A percentile compares a stretch with the other conserved stretches of the same genome.
Evolutionary conservation across 345 rosid species (phyloP).

Genomic region (Eucalyptus melliodora): DNA sequence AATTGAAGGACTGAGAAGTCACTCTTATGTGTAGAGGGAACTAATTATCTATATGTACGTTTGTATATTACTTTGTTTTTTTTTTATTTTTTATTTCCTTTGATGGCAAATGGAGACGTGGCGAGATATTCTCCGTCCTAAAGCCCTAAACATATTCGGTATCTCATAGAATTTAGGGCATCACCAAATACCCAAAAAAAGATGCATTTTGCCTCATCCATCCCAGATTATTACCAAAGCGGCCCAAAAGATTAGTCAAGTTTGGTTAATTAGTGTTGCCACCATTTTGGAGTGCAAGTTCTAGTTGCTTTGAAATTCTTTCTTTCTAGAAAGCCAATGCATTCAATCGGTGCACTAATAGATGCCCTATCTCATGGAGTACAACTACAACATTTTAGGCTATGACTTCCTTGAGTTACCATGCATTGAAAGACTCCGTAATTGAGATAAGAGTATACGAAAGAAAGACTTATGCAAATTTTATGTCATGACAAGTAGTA

Average conservation of each 20-base stretch:
- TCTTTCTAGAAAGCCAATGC: neutral
- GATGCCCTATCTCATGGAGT: neutral
- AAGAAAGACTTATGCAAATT: neutral
- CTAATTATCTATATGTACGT: too few species aligned
- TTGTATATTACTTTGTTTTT: neutral
- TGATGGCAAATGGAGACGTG: neutral
- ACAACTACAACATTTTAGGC: neutral
- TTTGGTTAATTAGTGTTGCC: neutral
- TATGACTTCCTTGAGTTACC: neutral
- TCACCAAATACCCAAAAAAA: neutral
- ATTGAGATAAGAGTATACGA: neutral
- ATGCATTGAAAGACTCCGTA: rapidly evolving
- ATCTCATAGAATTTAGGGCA: neutral
- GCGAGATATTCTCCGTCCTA: neutral
- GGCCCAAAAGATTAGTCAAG: neutral
- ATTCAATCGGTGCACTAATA: neutral
- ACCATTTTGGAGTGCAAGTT: neutral
- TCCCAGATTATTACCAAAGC: neutral
- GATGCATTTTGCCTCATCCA: neutral
- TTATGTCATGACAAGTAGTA: neutral
- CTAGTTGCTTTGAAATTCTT: neutral
- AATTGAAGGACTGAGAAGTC: neutral
- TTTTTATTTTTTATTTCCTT: neutral
- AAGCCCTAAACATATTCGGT: neutral
- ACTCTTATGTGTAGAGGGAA: neutral